phyloP scores from a whole-genome alignment of 345 rosid species.

The Gossypium sturtianum region DNA sequence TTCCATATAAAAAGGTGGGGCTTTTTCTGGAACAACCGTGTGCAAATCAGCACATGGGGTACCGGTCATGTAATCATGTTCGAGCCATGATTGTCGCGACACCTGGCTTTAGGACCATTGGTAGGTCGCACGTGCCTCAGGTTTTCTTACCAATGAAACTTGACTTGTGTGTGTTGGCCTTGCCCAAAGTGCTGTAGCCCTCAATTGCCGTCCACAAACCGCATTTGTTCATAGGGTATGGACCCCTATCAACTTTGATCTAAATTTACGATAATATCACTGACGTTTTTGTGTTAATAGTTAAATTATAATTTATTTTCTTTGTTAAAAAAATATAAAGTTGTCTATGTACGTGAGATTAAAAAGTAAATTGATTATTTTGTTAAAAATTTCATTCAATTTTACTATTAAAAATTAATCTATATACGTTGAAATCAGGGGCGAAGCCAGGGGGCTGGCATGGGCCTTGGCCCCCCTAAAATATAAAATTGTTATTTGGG shows the following conservation, averaged over 20 bases:
- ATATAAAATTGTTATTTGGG: too few relatives aligned
- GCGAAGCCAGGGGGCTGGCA: too few relatives aligned
- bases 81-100: not conserved
- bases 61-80: slow-evolving; percentile 31
- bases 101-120: slow-evolving; percentile 22
- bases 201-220: not conserved
- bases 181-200: not conserved
- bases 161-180: not conserved
- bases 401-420: too few relatives aligned
- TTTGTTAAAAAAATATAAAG: too few relatives aligned
- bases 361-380: accelerated
- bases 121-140: not conserved
- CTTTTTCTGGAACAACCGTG: not conserved
- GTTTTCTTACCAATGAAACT: not conserved
- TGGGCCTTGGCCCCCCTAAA: too few relatives aligned
- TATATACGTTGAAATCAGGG: accelerated
- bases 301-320: too few relatives aligned
- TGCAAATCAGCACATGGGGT: slow-evolving; percentile 27
- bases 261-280: too few relatives aligned
- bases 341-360: accelerated
- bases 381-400: accelerated
- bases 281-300: too few relatives aligned
- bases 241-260: too few relatives aligned
- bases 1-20: slow-evolving; percentile 3
- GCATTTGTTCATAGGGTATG: not conserved